Percentiles rank a stretch among this genome's conserved stretches.
Evolutionary conservation across 148 eudicot genomes (phyloP).

Genomic region (Rhododendron ferrugineum): DNA sequence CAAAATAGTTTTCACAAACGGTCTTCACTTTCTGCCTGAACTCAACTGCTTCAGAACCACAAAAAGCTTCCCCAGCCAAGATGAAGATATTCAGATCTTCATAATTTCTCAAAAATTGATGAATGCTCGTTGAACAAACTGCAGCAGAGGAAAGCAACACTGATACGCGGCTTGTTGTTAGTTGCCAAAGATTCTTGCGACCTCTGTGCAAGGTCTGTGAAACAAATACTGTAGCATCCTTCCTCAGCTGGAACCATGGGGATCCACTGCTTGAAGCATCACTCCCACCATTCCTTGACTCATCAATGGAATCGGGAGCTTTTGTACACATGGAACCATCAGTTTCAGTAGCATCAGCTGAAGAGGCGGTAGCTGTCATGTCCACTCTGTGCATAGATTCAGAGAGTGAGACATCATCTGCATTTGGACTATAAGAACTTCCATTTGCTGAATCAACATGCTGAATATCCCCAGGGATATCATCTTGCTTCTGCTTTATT

Average conservation of each 20-base stretch:
- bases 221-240: constrained; percentile 72
- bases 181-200: constrained; percentile 89
- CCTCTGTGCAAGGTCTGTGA: constrained; percentile 82
- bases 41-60: constrained; percentile 76
- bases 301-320: constrained; percentile 24
- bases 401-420: constrained; percentile 30
- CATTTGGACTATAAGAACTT: constrained; percentile 20
- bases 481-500: constrained; percentile 26
- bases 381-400: constrained; percentile 33
- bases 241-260: constrained; percentile 88
- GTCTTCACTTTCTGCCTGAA: constrained; percentile 69
- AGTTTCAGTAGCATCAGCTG: constrained; percentile 25
- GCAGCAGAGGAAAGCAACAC: constrained; percentile 85
- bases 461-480: constrained; percentile 27
- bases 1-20: constrained; percentile 75
- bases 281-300: constrained; percentile 44
- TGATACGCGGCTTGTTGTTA: constrained; percentile 73
- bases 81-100: constrained; percentile 77
- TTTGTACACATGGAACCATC: constrained; percentile 29
- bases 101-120: constrained; percentile 83
- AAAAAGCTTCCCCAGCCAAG: constrained; percentile 90
- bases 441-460: constrained; percentile 21
- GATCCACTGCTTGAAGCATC: constrained; percentile 68
- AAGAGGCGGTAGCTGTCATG: constrained; percentile 20
- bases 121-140: constrained; percentile 86